A percentile compares a stretch with the other conserved stretches of the same genome.
These are phyloP conservation scores for Trichoderma citrinoviride DNA, from an alignment of 2,329 filamentous ascomycete species.

Conservation along the genomic window DNA sequence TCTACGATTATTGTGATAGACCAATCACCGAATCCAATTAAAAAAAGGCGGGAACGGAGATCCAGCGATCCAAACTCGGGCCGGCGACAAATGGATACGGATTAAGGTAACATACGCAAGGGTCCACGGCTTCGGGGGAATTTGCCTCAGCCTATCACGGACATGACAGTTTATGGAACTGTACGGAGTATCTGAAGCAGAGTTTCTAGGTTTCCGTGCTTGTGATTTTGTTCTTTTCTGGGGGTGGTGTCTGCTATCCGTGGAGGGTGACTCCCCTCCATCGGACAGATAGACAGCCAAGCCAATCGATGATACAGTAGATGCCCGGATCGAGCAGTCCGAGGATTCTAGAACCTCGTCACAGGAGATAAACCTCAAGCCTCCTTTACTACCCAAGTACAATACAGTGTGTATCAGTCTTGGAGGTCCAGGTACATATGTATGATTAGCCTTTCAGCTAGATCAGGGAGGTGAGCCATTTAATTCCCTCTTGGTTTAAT, in stretches of 20 bases:
- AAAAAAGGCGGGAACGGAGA: slow-evolving; percentile 12
- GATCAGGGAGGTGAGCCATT: slow-evolving; percentile 12
- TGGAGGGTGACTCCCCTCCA: too few species aligned
- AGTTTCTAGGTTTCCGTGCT: neutral
- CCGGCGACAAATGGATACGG: neutral
- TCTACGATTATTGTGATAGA: neutral
- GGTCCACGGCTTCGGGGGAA: neutral
- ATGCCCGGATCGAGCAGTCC: too few species aligned
- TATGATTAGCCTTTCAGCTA: neutral
- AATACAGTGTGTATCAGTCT: too few species aligned
- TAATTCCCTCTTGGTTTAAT: neutral
- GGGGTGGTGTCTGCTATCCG: too few species aligned
- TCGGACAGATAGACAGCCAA: too few species aligned
- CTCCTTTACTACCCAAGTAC: too few species aligned
- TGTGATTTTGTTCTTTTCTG: neutral
- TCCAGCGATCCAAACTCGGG: slow-evolving; percentile 8
- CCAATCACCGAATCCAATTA: neutral
- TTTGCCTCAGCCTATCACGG: neutral
- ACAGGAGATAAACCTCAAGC: too few species aligned
- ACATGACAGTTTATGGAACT: neutral
- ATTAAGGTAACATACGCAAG: neutral
- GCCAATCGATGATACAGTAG: too few species aligned
- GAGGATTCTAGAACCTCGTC: too few species aligned
- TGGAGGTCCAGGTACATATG: too few species aligned
- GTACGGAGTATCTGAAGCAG: neutral